Percentiles rank a stretch among this genome's conserved stretches.
phyloP scores from a whole-genome alignment of 1,284 basidiomycete species.

The Inonotus hispidus region DNA sequence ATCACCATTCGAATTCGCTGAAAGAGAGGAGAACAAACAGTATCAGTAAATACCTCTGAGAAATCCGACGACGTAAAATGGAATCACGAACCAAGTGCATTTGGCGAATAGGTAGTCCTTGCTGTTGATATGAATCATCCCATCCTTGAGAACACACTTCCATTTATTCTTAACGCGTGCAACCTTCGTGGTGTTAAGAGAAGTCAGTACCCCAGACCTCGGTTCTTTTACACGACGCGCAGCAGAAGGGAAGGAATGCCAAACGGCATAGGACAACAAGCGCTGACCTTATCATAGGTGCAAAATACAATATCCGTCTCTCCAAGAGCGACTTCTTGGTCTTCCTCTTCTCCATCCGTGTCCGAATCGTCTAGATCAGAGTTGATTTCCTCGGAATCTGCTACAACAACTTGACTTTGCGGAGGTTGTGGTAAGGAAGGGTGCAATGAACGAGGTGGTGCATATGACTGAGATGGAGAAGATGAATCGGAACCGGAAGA shows the following conservation, averaged over 20 bases:
- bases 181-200: constrained; percentile 47
- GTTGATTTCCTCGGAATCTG: constrained; percentile 23
- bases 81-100: constrained; percentile 67
- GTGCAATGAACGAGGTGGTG: constrained; percentile 58
- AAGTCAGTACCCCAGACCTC: not conserved
- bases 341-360: constrained; percentile 71
- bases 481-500: constrained; percentile 56
- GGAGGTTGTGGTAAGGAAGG: constrained; percentile 52
- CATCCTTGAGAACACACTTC: constrained; percentile 99
- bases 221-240: not conserved
- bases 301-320: constrained; percentile 95
- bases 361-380: constrained; percentile 60
- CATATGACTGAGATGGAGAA: constrained; percentile 56
- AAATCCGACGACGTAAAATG: not conserved
- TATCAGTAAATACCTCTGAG: not conserved
- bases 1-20: constrained; percentile 20
- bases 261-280: constrained; percentile 13
- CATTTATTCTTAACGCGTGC: constrained; percentile 99
- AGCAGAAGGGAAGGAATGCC: not conserved
- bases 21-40: not conserved
- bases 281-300: constrained; percentile 92
- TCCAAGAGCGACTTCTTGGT: constrained; percentile 63
- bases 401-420: constrained; percentile 28
- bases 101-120: constrained; percentile 97
- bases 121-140: constrained; percentile 96